Conservation (phyloP, 208 protist genomes). For the Phytomonas sp. region DNA sequence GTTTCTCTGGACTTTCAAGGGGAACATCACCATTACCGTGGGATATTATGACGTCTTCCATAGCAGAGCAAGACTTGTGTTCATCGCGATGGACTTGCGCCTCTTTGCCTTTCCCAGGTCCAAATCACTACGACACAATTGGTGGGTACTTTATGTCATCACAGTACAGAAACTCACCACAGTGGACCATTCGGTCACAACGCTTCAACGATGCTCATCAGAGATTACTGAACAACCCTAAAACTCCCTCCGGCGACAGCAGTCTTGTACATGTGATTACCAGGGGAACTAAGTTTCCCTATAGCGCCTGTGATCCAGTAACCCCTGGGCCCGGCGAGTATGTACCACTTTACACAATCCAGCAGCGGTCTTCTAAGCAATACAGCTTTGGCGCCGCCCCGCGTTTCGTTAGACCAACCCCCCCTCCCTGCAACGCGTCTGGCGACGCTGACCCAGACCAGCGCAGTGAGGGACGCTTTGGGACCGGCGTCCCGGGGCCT, state of each 20-base stretch:
- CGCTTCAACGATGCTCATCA: not conserved
- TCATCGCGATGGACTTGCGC: not conserved
- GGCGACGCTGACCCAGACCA: not conserved
- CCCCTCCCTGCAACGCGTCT: not conserved
- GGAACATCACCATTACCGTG: not conserved
- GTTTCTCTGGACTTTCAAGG: not conserved
- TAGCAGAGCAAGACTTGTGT: not conserved
- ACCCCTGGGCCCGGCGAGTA: not conserved
- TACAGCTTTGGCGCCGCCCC: conserved; percentile 27
- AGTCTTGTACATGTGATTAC: not conserved
- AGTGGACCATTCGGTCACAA: not conserved
- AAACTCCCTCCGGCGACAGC: not conserved
- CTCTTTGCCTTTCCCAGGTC: not conserved
- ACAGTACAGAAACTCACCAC: not conserved
- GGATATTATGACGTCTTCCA: not conserved
- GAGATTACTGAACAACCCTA: not conserved
- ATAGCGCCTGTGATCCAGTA: not conserved
- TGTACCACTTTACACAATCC: not conserved
- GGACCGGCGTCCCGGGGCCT: conserved; percentile 20
- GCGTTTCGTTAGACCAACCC: conserved; percentile 16
- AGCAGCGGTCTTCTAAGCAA: not conserved
- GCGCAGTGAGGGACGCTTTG: not conserved
- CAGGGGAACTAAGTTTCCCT: not conserved
- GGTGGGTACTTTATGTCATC: not conserved
- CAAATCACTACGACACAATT: not conserved